Conservation (phyloP, 371 early-diverging fungal species). For the Blastocladiella emersonii region DNA sequence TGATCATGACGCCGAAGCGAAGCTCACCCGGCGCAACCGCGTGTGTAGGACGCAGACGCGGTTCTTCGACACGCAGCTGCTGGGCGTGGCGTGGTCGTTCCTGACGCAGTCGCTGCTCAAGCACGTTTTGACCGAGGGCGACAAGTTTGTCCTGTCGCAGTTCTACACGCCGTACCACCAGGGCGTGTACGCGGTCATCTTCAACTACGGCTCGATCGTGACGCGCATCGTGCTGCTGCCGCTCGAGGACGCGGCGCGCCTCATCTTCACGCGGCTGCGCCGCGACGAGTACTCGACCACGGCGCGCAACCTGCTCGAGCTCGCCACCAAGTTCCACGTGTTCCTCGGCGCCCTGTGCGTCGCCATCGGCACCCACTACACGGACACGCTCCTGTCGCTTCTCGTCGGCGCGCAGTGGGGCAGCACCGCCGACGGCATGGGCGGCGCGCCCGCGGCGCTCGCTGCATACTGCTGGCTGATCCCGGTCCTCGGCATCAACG, state of each 20-base stretch:
- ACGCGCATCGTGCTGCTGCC: conserved; percentile 86
- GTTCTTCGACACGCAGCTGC: conserved; percentile 44
- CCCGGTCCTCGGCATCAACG: conserved; percentile 88
- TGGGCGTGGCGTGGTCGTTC: conserved; percentile 55
- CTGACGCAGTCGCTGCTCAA: conserved; percentile 77
- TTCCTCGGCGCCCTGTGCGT: conserved; percentile 65
- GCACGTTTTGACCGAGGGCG: conserved; percentile 86
- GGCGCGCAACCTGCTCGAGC: conserved; percentile 2
- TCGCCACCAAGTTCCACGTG: conserved; percentile 58
- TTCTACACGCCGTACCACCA: conserved; percentile 42
- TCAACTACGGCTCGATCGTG: conserved; percentile 81
- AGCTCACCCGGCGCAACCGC: no score
- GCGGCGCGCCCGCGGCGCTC: conserved; percentile 17
- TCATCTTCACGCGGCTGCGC: not conserved
- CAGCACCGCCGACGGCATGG: conserved; percentile 5
- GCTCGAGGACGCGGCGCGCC: conserved; percentile 57
- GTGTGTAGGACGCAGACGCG: conserved; percentile 7
- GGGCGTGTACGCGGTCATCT: conserved; percentile 71
- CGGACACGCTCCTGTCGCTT: conserved; percentile 50
- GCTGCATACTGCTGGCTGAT: conserved; percentile 72
- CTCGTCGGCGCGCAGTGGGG: conserved; percentile 49
- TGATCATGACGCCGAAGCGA: not conserved
- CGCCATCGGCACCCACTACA: conserved; percentile 71
- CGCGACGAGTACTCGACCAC: not conserved
- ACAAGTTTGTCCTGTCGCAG: conserved; percentile 67